Base-by-base conservation (phyloP, 164 flowering plant genomes). In the Chloranthus sessilifolius region DNA sequence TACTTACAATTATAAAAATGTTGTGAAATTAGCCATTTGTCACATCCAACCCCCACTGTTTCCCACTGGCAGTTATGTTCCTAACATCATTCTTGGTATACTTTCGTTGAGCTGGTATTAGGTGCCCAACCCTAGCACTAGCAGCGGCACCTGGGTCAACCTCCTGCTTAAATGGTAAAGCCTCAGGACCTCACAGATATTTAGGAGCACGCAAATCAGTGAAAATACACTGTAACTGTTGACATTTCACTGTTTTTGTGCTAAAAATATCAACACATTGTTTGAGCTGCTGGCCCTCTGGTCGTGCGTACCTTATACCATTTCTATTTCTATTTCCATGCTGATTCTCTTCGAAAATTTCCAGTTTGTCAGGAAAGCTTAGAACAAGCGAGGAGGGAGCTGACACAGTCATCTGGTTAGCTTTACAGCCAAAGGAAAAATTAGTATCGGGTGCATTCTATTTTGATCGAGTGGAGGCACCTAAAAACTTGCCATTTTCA, bases 351-450 rank as follows among this genome's bases (percentile, higher is more conserved):
- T 34, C 1, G 19, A 5, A 45, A 45, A 11, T 44, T 66, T 58
- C 20, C 74, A 85, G 98, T 58, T 31, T 87, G 12, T 64, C 81
- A 5, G 96, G 87, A 46, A 88, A 83, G 40, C 78, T 88, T 7
- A 76, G 95, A 61, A 74, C 90, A 14, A 83, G 75, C 12, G 82
- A 80, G 55, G 77, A 88, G 68, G 96, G 96, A 19, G 98, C 98
- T 11, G 98, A 91, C 60, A 91, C 95, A 0, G 42, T 87, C 15
- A 48, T 87, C 21, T 91, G 98, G 98, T 53, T 91, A 59, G 95
- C 96, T 53, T 63, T 81, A 59, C 95, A 81, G 64, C 95, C 96
- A 2, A 82, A 81, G 60, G 88, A 87, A 52, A 83, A 75, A 27
- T 40, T 90, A 62, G 77, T 45, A 2, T 64, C 95, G 0, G 95